These are phyloP conservation scores for Saccharomycopsis schoenii DNA, from an alignment of 805 yeast genomes.

Conservation along the genomic window DNA sequence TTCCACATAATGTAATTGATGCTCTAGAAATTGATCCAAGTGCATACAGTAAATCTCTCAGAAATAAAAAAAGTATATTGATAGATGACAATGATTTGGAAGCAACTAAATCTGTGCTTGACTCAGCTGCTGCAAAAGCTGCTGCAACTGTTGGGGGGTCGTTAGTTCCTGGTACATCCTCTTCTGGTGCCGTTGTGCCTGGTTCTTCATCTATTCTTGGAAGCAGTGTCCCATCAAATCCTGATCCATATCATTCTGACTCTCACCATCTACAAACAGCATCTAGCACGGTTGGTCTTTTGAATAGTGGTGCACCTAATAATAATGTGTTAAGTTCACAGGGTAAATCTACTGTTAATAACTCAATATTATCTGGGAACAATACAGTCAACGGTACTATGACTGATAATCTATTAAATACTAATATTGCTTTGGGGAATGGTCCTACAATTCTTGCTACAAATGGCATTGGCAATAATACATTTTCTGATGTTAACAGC, in stretches of 20 bases:
- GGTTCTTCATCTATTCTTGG: not conserved
- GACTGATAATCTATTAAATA: not conserved
- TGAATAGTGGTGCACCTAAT: not conserved
- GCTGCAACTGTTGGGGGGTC: not conserved
- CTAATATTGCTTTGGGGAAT: not conserved
- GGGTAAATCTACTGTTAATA: not conserved
- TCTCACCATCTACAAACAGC: not conserved
- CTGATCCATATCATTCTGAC: not conserved
- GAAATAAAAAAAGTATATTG: conserved; percentile 17
- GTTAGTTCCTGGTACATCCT: not conserved
- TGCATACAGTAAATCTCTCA: conserved; percentile 13
- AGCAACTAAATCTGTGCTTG: not conserved
- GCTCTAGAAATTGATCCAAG: not conserved
- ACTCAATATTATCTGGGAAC: not conserved
- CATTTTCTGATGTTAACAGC: not conserved
- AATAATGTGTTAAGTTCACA: not conserved
- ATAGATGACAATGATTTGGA: conserved; percentile 5
- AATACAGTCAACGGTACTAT: not conserved
- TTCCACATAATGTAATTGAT: not conserved
- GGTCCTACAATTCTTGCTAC: not conserved
- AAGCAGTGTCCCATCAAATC: not conserved
- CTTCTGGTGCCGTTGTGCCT: not conserved
- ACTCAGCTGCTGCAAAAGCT: conserved; percentile 1
- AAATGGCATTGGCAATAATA: not conserved
- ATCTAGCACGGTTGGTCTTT: not conserved